Evolutionary conservation across 495 filamentous ascomycete genomes (phyloP).

Genomic region (Rhizodiscina lignyota): DNA sequence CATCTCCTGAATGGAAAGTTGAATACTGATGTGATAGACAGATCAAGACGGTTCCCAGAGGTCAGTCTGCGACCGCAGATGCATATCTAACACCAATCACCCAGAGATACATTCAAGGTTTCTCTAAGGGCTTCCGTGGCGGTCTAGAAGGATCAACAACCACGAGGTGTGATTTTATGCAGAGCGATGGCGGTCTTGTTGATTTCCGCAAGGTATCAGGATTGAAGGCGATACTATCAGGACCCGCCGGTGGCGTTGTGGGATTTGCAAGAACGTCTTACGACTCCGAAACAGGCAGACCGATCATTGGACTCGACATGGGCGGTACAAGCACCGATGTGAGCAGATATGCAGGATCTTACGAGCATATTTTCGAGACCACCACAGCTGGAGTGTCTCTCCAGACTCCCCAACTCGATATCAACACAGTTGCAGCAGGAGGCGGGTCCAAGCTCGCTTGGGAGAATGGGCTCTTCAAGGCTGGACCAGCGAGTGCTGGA

Average conservation of each 20-base stretch:
- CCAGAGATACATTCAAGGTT: slow-evolving; percentile 15
- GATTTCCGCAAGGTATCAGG: slow-evolving; percentile 32
- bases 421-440: slow-evolving; percentile 25
- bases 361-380: slow-evolving; percentile 19
- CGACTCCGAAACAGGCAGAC: slow-evolving; percentile 13
- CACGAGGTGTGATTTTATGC: slow-evolving; percentile 19
- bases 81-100: slow-evolving; percentile 20
- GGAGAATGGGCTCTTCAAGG: slow-evolving; percentile 5
- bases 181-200: slow-evolving; percentile 14
- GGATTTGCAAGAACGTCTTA: slow-evolving; percentile 20
- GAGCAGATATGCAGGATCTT: slow-evolving; percentile 17
- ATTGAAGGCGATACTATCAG: slow-evolving; percentile 40
- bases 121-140: slow-evolving; percentile 33
- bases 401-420: slow-evolving; percentile 20
- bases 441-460: slow-evolving; percentile 5
- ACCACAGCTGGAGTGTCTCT: slow-evolving; percentile 19
- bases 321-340: slow-evolving; percentile 21
- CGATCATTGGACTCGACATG: slow-evolving; percentile 22
- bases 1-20: too few relatives aligned
- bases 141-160: slow-evolving; percentile 16
- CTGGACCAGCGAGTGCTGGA: slow-evolving; percentile 5
- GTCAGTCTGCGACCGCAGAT: slow-evolving; percentile 17
- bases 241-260: slow-evolving; percentile 38
- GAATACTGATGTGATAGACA: too few relatives aligned
- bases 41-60: slow-evolving; percentile 20